Evolutionary conservation across 305 asterid genomes (phyloP).

Genomic region (Fraxinus latifolia): DNA sequence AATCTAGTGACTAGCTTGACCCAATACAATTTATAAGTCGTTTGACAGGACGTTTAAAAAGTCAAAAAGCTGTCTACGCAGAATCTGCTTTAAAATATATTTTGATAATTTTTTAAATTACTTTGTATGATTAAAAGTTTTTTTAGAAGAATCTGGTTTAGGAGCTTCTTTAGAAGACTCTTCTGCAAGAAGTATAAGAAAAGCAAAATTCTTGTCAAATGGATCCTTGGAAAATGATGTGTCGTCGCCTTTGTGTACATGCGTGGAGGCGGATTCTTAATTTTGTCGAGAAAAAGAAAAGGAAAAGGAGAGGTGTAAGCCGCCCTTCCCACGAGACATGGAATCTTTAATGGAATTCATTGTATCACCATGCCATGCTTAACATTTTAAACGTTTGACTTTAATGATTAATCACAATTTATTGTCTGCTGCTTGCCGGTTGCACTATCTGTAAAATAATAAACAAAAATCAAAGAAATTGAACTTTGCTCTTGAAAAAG

Average conservation of each 20-base stretch:
- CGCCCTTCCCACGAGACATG: constrained; percentile 18
- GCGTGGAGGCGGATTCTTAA: constrained; percentile 7
- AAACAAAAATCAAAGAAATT: background rate
- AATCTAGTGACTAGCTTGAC: background rate
- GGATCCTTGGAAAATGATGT: background rate
- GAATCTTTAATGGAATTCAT: constrained; percentile 14
- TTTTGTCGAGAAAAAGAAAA: constrained; percentile 21
- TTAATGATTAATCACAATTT: constrained; percentile 20
- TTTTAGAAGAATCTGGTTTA: no score
- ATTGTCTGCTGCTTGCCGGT: background rate
- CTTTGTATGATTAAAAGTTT: background rate
- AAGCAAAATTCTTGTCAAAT: background rate
- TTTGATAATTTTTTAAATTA: background rate
- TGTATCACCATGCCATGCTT: background rate
- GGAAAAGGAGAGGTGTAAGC: constrained; percentile 16
- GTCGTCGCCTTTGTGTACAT: background rate
- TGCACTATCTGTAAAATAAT: background rate
- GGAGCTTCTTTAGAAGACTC: background rate
- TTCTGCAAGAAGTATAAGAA: no score
- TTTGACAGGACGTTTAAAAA: background rate
- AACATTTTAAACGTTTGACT: background rate
- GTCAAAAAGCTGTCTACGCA: background rate
- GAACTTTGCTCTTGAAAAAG: background rate
- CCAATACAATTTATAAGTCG: background rate
- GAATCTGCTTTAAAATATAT: background rate